Conservation (phyloP, 2,329 filamentous ascomycete species). For the Coccinonectria pachysandricola region DNA sequence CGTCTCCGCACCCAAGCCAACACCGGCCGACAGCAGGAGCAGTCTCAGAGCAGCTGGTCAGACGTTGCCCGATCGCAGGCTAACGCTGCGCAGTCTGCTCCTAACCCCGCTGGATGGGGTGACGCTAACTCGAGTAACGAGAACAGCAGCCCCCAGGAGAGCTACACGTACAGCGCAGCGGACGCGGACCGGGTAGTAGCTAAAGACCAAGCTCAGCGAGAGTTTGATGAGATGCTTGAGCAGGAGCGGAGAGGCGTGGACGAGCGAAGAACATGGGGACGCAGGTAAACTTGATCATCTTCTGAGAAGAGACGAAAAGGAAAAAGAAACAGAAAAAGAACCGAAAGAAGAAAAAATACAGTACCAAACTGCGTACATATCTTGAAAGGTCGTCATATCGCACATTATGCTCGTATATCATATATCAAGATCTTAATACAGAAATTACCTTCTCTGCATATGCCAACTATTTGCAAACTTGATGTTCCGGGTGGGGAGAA, state of each 20-base stretch:
- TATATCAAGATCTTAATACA: too few species aligned
- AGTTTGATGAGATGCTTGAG: conserved; percentile 41
- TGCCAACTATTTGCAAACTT: too few species aligned
- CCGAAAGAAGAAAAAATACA: too few species aligned
- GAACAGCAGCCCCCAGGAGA: conserved; percentile 11
- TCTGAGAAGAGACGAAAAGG: too few species aligned
- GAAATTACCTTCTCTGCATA: too few species aligned
- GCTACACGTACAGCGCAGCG: conserved; percentile 24
- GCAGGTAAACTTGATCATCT: conserved; percentile 9
- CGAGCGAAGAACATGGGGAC: conserved; percentile 19
- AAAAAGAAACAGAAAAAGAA: too few species aligned
- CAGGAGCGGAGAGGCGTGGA: conserved; percentile 28
- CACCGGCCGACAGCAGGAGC: conserved; percentile 9
- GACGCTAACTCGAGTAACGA: conserved; percentile 17
- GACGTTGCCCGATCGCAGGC: conserved; percentile 4
- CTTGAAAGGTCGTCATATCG: too few species aligned
- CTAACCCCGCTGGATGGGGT: conserved; percentile 14
- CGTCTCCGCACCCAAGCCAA: conserved; percentile 27
- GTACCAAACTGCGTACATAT: too few species aligned
- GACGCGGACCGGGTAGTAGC: conserved; percentile 28
- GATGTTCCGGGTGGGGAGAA: too few species aligned
- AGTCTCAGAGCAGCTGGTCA: conserved; percentile 10
- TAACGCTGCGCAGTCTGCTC: conserved; percentile 3
- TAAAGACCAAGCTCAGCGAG: conserved; percentile 37
- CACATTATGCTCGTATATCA: too few species aligned